Evolutionary conservation across 2,329 filamentous ascomycete species (phyloP).

Genomic region (Aspergillus versicolor): DNA sequence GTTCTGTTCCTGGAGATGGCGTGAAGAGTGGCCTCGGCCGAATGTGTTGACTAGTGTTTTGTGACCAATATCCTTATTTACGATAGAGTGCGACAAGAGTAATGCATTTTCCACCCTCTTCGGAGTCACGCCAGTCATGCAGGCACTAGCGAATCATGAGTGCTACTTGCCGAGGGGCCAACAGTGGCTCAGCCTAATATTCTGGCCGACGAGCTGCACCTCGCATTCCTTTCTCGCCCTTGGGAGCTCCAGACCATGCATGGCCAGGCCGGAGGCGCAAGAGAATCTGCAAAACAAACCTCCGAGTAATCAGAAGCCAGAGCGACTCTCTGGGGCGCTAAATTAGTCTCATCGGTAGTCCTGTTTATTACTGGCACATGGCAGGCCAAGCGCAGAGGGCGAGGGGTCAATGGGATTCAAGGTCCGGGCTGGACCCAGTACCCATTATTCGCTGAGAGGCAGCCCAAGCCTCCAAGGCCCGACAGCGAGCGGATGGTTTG

Average conservation of each 20-base stretch:
- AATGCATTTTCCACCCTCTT: constrained; percentile 1
- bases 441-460: constrained; percentile 5
- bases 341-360: constrained; percentile 13
- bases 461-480: constrained; percentile 6
- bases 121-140: constrained; percentile 2
- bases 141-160: constrained; percentile 5
- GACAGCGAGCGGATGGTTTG: background rate
- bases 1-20: constrained; percentile 10
- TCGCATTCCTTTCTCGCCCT: background rate
- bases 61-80: constrained; percentile 8
- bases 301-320: background rate
- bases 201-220: constrained; percentile 1
- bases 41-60: background rate
- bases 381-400: background rate
- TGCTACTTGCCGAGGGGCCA: constrained; percentile 6
- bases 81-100: constrained; percentile 7
- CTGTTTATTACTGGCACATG: constrained; percentile 11
- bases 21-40: background rate
- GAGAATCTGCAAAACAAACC: background rate
- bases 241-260: constrained; percentile 7
- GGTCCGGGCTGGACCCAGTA: constrained; percentile 3
- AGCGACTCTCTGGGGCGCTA: constrained; percentile 3
- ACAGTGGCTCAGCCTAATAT: background rate
- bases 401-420: background rate
- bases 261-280: constrained; percentile 2